Evolutionary conservation across 1,284 basidiomycete genomes (phyloP).

Genomic region (Leucoagaricus sp.): DNA sequence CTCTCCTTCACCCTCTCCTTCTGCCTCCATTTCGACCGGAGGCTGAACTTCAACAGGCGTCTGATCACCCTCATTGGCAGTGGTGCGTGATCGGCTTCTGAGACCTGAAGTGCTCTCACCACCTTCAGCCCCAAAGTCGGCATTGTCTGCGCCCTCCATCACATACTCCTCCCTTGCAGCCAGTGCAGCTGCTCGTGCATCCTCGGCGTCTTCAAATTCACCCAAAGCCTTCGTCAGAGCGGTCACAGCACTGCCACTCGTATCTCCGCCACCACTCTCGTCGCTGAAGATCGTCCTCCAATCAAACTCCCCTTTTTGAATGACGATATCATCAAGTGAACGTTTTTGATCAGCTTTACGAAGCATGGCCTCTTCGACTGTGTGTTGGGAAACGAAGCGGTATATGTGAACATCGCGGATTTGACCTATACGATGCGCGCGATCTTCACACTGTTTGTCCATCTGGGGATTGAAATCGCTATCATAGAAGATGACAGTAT

Average conservation of each 20-base stretch:
- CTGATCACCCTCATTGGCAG: slow-evolving; percentile 14
- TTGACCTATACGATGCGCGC: slow-evolving; percentile 94
- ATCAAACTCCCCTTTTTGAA: slow-evolving; percentile 94
- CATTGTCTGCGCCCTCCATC: slow-evolving; percentile 75
- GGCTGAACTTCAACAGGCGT: slow-evolving; percentile 33
- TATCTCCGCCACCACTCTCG: slow-evolving; percentile 27
- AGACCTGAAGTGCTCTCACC: slow-evolving; percentile 37
- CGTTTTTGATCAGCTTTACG: slow-evolving; percentile 97
- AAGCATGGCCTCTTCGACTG: slow-evolving; percentile 96
- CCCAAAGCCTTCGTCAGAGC: slow-evolving; percentile 59
- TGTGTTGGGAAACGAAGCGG: slow-evolving; percentile 90
- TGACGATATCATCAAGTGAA: slow-evolving; percentile 88
- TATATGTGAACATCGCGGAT: slow-evolving; percentile 98
- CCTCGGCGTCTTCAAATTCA: slow-evolving; percentile 88
- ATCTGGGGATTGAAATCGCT: slow-evolving; percentile 98
- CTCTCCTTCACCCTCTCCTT: slow-evolving; percentile 18
- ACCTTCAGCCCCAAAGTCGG: slow-evolving; percentile 65
- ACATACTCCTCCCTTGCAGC: slow-evolving; percentile 75
- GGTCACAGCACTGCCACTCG: neutral
- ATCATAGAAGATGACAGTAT: slow-evolving; percentile 96
- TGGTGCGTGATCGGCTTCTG: slow-evolving; percentile 14
- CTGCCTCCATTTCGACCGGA: slow-evolving; percentile 19
- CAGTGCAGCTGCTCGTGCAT: slow-evolving; percentile 78
- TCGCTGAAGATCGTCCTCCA: slow-evolving; percentile 85
- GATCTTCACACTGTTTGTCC: slow-evolving; percentile 96